These are phyloP conservation scores for Skeletonema marinoi DNA, from an alignment of 108 stramenopile species.

Conservation along the genomic window DNA sequence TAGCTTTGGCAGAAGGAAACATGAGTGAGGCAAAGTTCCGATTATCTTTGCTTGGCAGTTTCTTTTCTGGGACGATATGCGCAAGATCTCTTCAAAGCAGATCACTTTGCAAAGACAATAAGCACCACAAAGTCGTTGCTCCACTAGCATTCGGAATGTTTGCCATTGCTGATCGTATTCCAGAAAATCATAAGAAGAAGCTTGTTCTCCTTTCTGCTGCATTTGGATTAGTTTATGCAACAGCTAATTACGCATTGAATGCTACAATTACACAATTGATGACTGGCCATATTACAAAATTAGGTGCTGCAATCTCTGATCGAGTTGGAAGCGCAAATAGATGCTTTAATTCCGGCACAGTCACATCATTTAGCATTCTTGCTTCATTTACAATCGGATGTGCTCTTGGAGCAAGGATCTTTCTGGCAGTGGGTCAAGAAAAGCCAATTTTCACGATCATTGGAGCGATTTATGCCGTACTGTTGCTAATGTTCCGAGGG, in stretches of 20 bases:
- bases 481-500: slow-evolving; percentile 1
- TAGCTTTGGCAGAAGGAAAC: slow-evolving; percentile 7
- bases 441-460: slow-evolving; percentile 12
- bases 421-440: not conserved
- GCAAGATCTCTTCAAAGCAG: slow-evolving; percentile 8
- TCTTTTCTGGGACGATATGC: slow-evolving; percentile 2
- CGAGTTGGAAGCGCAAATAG: not conserved
- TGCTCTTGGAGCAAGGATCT: not conserved
- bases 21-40: slow-evolving; percentile 17
- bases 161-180: slow-evolving; percentile 12
- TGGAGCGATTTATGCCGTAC: slow-evolving; percentile 15
- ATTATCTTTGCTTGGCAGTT: slow-evolving; percentile 20
- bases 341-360: not conserved
- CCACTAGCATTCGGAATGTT: slow-evolving; percentile 6
- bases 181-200: not conserved
- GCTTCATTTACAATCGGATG: slow-evolving; percentile 6
- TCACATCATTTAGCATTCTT: not conserved
- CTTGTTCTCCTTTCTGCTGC: slow-evolving; percentile 10
- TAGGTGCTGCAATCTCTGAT: slow-evolving; percentile 14
- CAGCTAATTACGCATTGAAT: slow-evolving; percentile 3
- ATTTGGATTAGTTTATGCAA: slow-evolving; percentile 20
- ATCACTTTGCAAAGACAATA: not conserved
- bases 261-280: slow-evolving; percentile 21
- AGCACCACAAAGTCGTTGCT: slow-evolving; percentile 7
- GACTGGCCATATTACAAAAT: slow-evolving; percentile 21